These are phyloP conservation scores for Dovyalis caffra DNA, from an alignment of 345 rosid genomes.

Conservation along the genomic window DNA sequence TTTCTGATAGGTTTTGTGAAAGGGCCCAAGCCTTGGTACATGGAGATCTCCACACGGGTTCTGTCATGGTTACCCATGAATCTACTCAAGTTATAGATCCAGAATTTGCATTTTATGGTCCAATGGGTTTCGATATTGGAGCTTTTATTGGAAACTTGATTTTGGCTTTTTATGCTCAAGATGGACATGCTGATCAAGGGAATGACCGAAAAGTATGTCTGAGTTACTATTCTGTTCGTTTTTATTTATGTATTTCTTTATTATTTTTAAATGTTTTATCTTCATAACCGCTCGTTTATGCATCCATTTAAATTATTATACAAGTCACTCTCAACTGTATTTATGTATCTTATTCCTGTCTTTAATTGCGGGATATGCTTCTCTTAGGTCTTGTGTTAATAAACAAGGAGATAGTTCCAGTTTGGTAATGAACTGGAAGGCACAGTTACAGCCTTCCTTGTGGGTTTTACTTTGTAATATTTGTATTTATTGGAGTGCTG, in stretches of 20 bases:
- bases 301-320: too few species aligned
- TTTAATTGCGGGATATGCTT: neutral
- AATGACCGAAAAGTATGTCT: constrained; percentile 67
- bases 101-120: constrained; percentile 87
- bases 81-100: constrained; percentile 96
- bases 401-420: neutral
- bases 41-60: constrained; percentile 96
- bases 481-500: neutral
- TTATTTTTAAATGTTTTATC: neutral
- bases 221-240: neutral
- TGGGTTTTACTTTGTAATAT: neutral
- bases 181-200: constrained; percentile 63
- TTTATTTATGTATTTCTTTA: neutral
- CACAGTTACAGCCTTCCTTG: neutral
- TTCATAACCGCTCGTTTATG: too few species aligned
- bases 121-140: constrained; percentile 93
- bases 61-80: constrained; percentile 80
- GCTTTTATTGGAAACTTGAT: constrained; percentile 89
- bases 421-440: constrained; percentile 2
- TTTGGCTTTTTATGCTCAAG: constrained; percentile 88
- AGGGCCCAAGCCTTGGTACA: constrained; percentile 88
- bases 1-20: constrained; percentile 77
- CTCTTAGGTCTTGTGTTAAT: neutral
- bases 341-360: neutral
- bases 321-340: too few species aligned